Evolutionary conservation across 176 grass and related monocot genomes (phyloP).

Genomic region (Avena atlantica): DNA sequence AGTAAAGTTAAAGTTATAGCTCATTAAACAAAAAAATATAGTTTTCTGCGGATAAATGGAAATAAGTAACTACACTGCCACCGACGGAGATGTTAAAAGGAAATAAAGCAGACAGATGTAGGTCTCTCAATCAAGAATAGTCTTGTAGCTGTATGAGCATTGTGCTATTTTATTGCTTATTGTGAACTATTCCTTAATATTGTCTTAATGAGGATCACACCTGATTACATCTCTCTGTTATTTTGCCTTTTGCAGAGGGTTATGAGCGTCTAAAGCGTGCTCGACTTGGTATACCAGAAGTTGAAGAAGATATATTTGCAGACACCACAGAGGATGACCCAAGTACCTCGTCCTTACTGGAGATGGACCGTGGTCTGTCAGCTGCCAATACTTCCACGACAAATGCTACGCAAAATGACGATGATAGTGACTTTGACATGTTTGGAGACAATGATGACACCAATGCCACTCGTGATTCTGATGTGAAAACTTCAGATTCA

Average conservation of each 20-base stretch:
- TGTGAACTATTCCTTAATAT: constrained; percentile 17
- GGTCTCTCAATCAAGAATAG: neutral
- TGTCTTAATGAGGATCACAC: neutral
- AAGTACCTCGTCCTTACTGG: constrained; percentile 58
- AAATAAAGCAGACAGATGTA: constrained; percentile 5
- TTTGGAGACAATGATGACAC: constrained; percentile 81
- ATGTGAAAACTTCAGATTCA: constrained; percentile 46
- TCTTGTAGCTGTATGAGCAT: constrained; percentile 13
- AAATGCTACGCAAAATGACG: constrained; percentile 49
- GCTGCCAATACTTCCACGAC: constrained; percentile 50
- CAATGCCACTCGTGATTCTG: constrained; percentile 52
- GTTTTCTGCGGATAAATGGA: neutral
- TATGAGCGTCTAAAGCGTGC: constrained; percentile 78
- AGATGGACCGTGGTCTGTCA: constrained; percentile 53
- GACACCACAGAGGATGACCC: constrained; percentile 49
- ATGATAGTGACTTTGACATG: constrained; percentile 76
- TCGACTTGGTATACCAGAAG: constrained; percentile 57
- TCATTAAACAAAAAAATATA: neutral
- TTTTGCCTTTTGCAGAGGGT: constrained; percentile 64
- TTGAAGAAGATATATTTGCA: constrained; percentile 60
- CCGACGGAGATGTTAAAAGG: neutral
- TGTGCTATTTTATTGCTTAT: neutral
- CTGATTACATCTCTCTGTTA: constrained; percentile 13
- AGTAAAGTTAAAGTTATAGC: constrained; percentile 4
- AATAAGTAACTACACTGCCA: neutral